phyloP scores from a whole-genome alignment of 768 basidiomycete genomes.

The Russula sp. region DNA sequence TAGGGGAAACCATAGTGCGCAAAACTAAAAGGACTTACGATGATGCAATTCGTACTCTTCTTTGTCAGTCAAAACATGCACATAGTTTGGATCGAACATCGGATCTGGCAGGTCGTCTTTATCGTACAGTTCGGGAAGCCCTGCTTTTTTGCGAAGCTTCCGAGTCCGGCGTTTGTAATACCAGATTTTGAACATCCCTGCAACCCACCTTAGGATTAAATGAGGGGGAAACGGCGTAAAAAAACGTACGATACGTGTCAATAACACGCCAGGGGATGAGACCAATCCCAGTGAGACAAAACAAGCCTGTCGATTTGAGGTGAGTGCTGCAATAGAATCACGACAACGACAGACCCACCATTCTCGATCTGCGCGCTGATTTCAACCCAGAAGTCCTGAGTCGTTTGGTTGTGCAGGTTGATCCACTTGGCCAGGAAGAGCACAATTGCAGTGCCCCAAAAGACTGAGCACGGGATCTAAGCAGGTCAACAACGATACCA shows the following conservation, averaged over 20 bases:
- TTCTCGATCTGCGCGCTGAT: conserved; percentile 71
- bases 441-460: conserved; percentile 85
- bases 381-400: conserved; percentile 79
- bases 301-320: conserved; percentile 44
- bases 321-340: not conserved
- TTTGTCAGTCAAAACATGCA: conserved; percentile 60
- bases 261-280: conserved; percentile 69
- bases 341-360: conserved; percentile 36
- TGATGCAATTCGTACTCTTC: conserved; percentile 61
- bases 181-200: conserved; percentile 73
- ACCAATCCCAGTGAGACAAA: conserved; percentile 75
- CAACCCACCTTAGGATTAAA: not conserved
- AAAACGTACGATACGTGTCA: conserved; percentile 61
- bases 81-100: conserved; percentile 58
- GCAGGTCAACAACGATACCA: not conserved
- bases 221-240: not conserved
- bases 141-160: conserved; percentile 52
- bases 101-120: conserved; percentile 81
- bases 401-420: conserved; percentile 60
- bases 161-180: conserved; percentile 58
- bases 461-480: conserved; percentile 40
- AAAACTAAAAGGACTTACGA: conserved; percentile 40
- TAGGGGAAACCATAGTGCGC: conserved; percentile 4
- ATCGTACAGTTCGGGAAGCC: conserved; percentile 65
- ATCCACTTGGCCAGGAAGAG: conserved; percentile 64